Evolutionary conservation across 163 green algal genomes (phyloP).

Genomic region (Scenedesmus sp.): DNA sequence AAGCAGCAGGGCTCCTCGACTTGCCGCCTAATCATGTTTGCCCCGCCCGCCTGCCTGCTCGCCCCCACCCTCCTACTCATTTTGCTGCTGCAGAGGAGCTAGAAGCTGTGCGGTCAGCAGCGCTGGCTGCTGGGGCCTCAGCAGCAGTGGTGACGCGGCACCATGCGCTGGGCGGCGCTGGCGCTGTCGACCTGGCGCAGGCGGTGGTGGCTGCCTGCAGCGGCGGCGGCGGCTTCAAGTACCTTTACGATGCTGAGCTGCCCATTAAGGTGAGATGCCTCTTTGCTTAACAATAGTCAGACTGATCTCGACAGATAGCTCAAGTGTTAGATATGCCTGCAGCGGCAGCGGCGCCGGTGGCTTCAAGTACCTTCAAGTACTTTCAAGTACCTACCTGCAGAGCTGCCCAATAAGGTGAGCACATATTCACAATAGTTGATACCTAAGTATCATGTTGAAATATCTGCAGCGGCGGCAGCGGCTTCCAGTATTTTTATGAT

Average conservation of each 20-base stretch:
- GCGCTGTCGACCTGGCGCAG: conserved; percentile 87
- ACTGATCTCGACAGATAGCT: too few species aligned
- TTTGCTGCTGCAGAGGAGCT: conserved; percentile 33
- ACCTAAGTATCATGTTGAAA: too few species aligned
- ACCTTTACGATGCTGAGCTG: conserved; percentile 90
- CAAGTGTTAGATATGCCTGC: too few species aligned
- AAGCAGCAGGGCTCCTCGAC: too few species aligned
- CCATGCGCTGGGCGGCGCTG: conserved; percentile 92
- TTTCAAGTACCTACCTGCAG: too few species aligned
- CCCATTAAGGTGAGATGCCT: conserved; percentile 86
- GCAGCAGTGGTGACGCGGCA: conserved; percentile 92
- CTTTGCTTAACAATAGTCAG: too few species aligned
- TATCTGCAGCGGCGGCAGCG: conserved; percentile 53
- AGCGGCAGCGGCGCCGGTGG: conserved; percentile 38
- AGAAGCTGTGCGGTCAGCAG: conserved; percentile 2
- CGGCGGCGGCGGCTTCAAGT: conserved; percentile 82
- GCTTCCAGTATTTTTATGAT: conserved; percentile 95
- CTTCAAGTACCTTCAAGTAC: conserved; percentile 97
- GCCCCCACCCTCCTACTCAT: background rate
- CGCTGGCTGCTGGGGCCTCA: conserved; percentile 77
- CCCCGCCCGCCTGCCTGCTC: background rate
- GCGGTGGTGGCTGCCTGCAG: conserved; percentile 85
- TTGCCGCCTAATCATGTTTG: background rate
- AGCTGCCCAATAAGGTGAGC: conserved; percentile 89
- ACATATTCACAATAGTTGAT: too few species aligned